Conservation (phyloP, 2,329 filamentous ascomycete species). For the Aspergillus tubingensis region DNA sequence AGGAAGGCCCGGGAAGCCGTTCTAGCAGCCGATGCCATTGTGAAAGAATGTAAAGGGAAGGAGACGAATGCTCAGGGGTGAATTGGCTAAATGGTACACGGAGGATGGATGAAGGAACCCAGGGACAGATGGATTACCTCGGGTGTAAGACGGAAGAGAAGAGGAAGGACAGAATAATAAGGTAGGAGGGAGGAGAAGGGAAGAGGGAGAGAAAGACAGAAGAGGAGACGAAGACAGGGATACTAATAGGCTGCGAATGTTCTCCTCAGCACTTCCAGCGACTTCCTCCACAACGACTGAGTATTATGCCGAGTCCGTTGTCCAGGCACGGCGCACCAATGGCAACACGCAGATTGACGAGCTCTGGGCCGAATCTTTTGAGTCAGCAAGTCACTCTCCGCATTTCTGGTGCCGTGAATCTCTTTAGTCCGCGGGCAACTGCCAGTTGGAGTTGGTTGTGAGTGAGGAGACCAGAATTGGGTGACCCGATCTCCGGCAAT, state of each 20-base stretch:
- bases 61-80: slow-evolving; percentile 1
- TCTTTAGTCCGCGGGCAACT: not conserved
- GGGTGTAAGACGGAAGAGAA: slow-evolving; percentile 3
- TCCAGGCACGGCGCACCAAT: slow-evolving; percentile 20
- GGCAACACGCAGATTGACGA: slow-evolving; percentile 10
- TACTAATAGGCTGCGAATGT: slow-evolving; percentile 14
- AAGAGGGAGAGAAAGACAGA: slow-evolving; percentile 13
- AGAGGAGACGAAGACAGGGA: slow-evolving; percentile 14
- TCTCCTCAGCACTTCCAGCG: slow-evolving; percentile 1
- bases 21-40: slow-evolving; percentile 38
- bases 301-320: slow-evolving; percentile 11
- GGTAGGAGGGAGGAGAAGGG: not conserved
- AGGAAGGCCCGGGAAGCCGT: slow-evolving; percentile 46
- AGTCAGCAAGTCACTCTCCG: slow-evolving; percentile 25
- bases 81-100: not conserved
- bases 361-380: slow-evolving; percentile 23
- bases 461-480: not conserved
- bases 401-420: slow-evolving; percentile 14
- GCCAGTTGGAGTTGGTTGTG: too few relatives aligned
- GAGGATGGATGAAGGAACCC: not conserved
- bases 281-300: slow-evolving; percentile 7
- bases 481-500: not conserved
- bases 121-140: slow-evolving; percentile 1
- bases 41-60: slow-evolving; percentile 13
- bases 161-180: not conserved